These are phyloP conservation scores for Lepidium sativum DNA, from an alignment of 345 rosid genomes.

Conservation along the genomic window DNA sequence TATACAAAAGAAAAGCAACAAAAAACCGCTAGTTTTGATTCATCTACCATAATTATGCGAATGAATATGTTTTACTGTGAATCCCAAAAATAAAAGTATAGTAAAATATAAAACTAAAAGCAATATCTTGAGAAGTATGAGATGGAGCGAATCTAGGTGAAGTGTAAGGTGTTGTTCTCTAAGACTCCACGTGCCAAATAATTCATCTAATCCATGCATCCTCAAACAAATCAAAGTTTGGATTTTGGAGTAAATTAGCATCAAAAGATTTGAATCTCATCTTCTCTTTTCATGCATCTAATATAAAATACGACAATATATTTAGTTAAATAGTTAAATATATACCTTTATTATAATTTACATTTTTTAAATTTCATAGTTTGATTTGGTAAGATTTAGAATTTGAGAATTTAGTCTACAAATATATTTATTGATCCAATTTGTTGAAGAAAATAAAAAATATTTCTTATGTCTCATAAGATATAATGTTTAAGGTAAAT, in stretches of 20 bases:
- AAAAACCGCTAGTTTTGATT: neutral
- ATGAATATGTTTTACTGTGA: neutral
- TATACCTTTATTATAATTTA: too few relatives aligned
- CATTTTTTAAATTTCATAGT: too few relatives aligned
- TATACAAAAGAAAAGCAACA: too few relatives aligned
- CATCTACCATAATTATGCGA: neutral
- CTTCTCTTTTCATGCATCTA: neutral
- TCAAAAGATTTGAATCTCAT: neutral
- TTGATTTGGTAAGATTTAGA: too few relatives aligned
- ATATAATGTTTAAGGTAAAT: too few relatives aligned
- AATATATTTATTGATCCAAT: too few relatives aligned
- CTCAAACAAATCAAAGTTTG: neutral
- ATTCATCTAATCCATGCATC: conserved; percentile 3
- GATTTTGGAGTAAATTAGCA: conserved; percentile 5
- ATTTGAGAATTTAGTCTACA: too few relatives aligned
- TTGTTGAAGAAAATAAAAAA: too few relatives aligned
- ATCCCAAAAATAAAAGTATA: neutral
- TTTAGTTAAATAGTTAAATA: too few relatives aligned
- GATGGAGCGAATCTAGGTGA: neutral
- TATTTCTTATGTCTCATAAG: too few relatives aligned
- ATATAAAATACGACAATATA: too few relatives aligned
- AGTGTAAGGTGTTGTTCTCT: neutral
- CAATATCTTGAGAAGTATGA: neutral
- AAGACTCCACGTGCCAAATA: conserved; percentile 12
- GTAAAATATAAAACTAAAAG: neutral